phyloP scores from a whole-genome alignment of 2,329 filamentous ascomycete genomes.

The Shiraia bambusicola region DNA sequence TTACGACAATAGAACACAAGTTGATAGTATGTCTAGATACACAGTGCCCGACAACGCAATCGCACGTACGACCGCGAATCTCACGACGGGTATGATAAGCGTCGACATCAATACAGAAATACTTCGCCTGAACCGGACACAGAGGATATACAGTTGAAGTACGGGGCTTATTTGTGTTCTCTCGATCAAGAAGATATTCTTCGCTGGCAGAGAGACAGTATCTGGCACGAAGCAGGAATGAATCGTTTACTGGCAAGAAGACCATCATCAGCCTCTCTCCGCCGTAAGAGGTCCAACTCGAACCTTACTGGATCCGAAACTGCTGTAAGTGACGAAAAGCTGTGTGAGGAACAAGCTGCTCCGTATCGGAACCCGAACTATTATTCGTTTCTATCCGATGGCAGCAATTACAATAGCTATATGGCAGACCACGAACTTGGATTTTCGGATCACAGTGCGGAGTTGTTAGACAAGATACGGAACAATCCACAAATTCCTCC shows the following conservation, averaged over 20 bases:
- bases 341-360: background rate
- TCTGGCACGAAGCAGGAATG: background rate
- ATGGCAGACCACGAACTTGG: constrained; percentile 1
- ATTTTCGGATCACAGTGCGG: background rate
- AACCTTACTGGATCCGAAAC: background rate
- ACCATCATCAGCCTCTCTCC: background rate
- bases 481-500: background rate
- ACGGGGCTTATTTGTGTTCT: background rate
- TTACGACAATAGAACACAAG: background rate
- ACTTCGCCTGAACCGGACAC: background rate
- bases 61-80: background rate
- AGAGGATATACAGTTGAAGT: background rate
- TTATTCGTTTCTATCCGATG: background rate
- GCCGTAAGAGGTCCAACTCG: background rate
- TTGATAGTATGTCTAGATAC: background rate
- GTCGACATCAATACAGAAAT: background rate
- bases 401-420: background rate
- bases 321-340: background rate
- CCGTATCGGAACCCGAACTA: background rate
- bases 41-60: background rate
- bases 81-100: background rate
- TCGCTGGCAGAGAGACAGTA: background rate
- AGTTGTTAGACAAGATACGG: background rate
- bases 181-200: background rate
- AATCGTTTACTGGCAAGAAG: background rate